Percentiles rank a stretch among this genome's conserved stretches.
These are phyloP conservation scores for Cutaneotrichosporon daszewskae DNA, from an alignment of 1,284 basidiomycete genomes.

Conservation along the genomic window DNA sequence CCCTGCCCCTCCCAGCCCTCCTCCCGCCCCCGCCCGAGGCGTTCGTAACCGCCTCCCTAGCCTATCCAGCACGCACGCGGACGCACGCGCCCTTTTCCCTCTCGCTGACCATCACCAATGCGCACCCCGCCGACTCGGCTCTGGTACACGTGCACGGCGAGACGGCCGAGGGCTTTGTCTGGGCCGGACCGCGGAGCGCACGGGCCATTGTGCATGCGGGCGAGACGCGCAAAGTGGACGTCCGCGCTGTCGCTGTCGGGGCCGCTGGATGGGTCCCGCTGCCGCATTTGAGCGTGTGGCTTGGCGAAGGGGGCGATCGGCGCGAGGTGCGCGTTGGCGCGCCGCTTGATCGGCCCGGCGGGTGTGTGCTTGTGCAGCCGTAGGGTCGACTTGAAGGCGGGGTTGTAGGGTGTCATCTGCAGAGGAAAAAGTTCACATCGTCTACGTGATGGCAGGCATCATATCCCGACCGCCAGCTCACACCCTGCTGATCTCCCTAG, in stretches of 20 bases:
- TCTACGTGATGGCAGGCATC: no score
- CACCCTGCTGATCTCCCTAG: no score
- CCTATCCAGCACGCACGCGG: slow-evolving; percentile 14
- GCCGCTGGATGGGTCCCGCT: slow-evolving; percentile 29
- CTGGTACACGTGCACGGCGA: slow-evolving; percentile 29
- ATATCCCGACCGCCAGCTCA: no score
- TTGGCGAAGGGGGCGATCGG: slow-evolving; percentile 27
- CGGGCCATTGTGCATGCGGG: slow-evolving; percentile 27
- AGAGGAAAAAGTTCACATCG: no score
- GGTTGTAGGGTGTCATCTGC: no score
- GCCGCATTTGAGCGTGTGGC: slow-evolving; percentile 32
- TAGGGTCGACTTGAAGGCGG: no score
- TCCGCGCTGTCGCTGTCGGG: slow-evolving; percentile 28
- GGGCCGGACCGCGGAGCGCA: slow-evolving; percentile 30
- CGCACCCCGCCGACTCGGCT: slow-evolving; percentile 30
- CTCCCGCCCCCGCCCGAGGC: slow-evolving; percentile 26
- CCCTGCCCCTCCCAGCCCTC: slow-evolving; percentile 26
- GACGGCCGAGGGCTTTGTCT: slow-evolving; percentile 41
- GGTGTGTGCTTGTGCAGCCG: slow-evolving; percentile 14
- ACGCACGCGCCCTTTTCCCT: slow-evolving; percentile 31
- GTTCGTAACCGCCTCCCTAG: slow-evolving; percentile 26
- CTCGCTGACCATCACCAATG: slow-evolving; percentile 32
- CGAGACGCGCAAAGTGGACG: slow-evolving; percentile 9
- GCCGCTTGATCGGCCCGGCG: slow-evolving; percentile 6
- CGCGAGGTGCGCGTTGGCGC: slow-evolving; percentile 27